phyloP scores from a whole-genome alignment of 2,329 filamentous ascomycete species.

The Colletotrichum chlorophyti region DNA sequence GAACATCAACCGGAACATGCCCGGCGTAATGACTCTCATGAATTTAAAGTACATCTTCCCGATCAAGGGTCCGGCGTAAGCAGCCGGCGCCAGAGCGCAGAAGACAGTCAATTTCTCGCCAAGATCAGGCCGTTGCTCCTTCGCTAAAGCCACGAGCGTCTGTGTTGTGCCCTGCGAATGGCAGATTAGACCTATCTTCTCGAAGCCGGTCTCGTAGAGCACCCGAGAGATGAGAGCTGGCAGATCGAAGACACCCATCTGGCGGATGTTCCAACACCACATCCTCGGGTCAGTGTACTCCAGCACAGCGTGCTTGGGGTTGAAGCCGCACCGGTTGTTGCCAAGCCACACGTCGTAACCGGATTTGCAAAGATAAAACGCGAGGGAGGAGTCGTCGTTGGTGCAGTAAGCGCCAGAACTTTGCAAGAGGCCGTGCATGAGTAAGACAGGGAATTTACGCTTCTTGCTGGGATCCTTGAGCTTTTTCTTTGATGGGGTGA shows the following conservation, averaged over 20 bases:
- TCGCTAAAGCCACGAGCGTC: constrained; percentile 85
- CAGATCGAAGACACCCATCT: constrained; percentile 91
- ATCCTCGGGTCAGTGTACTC: constrained; percentile 81
- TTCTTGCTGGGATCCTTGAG: constrained; percentile 46
- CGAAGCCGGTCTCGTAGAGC: constrained; percentile 80
- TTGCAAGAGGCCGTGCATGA: constrained; percentile 90
- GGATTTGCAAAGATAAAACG: constrained; percentile 90
- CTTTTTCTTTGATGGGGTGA: constrained; percentile 52
- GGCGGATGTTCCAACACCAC: constrained; percentile 96
- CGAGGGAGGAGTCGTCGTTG: constrained; percentile 88
- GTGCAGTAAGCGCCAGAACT: constrained; percentile 87
- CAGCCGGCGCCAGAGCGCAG: constrained; percentile 88
- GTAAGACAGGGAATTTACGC: constrained; percentile 79
- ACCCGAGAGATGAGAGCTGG: constrained; percentile 82
- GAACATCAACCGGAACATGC: constrained; percentile 81
- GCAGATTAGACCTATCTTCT: constrained; percentile 81
- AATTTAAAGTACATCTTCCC: constrained; percentile 91
- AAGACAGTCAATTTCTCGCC: constrained; percentile 86
- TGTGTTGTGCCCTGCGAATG: constrained; percentile 94
- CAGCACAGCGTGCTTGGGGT: constrained; percentile 76
- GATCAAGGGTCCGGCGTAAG: constrained; percentile 86
- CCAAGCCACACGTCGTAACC: constrained; percentile 97
- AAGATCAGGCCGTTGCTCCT: constrained; percentile 86
- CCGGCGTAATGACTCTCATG: constrained; percentile 80
- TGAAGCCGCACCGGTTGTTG: constrained; percentile 89